Conservation (phyloP, 2,329 filamentous ascomycete genomes). For the Arthrobotrys pseudoclavata region DNA sequence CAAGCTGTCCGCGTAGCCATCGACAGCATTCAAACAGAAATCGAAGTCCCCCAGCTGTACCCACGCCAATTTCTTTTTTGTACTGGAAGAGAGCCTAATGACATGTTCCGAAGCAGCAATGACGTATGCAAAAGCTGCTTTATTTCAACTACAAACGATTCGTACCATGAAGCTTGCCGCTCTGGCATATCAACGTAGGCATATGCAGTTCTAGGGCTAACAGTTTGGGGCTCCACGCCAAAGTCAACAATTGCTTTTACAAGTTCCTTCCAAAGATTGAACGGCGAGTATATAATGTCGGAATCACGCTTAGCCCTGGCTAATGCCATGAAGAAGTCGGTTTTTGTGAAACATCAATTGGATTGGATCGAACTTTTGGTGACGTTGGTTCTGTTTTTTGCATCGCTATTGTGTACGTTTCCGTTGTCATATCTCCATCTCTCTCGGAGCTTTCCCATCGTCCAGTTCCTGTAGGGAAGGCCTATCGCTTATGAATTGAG, state of each 20-base stretch:
- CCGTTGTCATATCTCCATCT: no score
- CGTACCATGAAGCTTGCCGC: conserved; percentile 21
- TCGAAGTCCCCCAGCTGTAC: conserved; percentile 22
- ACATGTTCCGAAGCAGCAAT: conserved; percentile 8
- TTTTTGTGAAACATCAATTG: background rate
- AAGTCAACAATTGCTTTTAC: conserved; percentile 6
- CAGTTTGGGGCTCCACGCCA: conserved; percentile 4
- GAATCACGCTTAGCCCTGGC: conserved; percentile 1
- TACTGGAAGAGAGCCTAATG: background rate
- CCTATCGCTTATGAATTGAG: no score
- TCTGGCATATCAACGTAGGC: background rate
- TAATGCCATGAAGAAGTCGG: background rate
- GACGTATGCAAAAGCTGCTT: conserved; percentile 25
- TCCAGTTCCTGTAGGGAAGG: no score
- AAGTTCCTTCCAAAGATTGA: conserved; percentile 49
- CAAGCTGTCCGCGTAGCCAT: conserved; percentile 2
- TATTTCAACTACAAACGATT: conserved; percentile 13
- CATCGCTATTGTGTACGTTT: no score
- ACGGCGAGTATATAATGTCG: conserved; percentile 33
- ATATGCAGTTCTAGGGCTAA: background rate
- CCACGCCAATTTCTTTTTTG: background rate
- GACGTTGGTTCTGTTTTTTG: background rate
- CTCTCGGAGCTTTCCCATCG: no score
- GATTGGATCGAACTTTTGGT: background rate
- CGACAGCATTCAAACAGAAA: conserved; percentile 30